Evolutionary conservation across 306 rosid genomes (phyloP).

Genomic region (Sicyos edulis): DNA sequence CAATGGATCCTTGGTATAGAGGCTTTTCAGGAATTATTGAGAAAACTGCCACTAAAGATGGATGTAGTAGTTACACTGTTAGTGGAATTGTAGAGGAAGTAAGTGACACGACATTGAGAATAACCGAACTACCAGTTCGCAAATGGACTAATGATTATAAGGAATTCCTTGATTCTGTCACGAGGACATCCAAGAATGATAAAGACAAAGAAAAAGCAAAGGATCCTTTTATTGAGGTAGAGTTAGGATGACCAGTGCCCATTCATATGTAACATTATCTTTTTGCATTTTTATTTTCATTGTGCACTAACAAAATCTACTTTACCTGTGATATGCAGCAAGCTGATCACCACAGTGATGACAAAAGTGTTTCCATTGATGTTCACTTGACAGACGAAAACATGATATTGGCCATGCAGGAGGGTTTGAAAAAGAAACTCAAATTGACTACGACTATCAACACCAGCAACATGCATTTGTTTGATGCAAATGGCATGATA

Average conservation of each 20-base stretch:
- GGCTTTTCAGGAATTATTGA: constrained; percentile 72
- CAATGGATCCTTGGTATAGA: constrained; percentile 98
- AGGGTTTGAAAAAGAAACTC: constrained; percentile 75
- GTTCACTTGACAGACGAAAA: constrained; percentile 53
- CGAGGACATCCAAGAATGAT: constrained; percentile 55
- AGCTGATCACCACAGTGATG: constrained; percentile 81
- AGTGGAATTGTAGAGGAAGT: constrained; percentile 60
- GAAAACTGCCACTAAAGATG: constrained; percentile 55
- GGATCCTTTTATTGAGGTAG: constrained; percentile 76
- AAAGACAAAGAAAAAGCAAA: constrained; percentile 44
- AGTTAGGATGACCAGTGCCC: background rate
- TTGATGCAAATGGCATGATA: constrained; percentile 68
- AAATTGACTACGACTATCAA: constrained; percentile 52
- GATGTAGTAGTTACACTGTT: constrained; percentile 40
- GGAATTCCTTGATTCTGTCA: constrained; percentile 68
- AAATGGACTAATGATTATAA: constrained; percentile 94
- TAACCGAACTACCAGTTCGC: constrained; percentile 70
- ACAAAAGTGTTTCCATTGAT: constrained; percentile 55
- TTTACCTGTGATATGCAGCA: constrained; percentile 38
- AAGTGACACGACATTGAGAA: constrained; percentile 52
- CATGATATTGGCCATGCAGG: constrained; percentile 49
- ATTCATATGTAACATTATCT: background rate
- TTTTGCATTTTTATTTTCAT: too few relatives aligned
- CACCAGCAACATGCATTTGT: constrained; percentile 88
- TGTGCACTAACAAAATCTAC: constrained; percentile 2